Evolutionary conservation across 306 rosid species (phyloP).

Genomic region (Sphenostylis stenocarpa): DNA sequence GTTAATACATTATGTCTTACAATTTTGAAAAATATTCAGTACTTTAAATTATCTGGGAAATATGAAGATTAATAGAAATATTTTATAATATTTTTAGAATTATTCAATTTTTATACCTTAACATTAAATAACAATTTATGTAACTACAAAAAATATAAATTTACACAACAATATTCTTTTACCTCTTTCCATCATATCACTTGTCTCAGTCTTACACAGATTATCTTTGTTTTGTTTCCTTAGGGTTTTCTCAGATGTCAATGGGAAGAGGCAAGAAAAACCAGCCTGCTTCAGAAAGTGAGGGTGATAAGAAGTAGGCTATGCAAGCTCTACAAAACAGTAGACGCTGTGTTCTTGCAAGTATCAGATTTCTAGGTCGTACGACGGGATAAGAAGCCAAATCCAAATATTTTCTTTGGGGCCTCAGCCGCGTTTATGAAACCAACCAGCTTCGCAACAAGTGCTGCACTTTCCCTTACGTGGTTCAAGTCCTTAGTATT

Average conservation of each 20-base stretch:
- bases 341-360: too few relatives aligned
- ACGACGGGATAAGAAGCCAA: constrained; percentile 52
- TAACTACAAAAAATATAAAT: background rate
- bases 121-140: background rate
- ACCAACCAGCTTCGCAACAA: constrained; percentile 75
- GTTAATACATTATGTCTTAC: too few relatives aligned
- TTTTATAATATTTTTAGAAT: background rate
- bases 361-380: constrained; percentile 27
- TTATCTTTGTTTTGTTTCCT: background rate
- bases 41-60: background rate
- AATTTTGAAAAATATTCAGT: too few relatives aligned
- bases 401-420: constrained; percentile 59
- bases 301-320: background rate
- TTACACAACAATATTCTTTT: background rate
- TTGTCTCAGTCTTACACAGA: background rate
- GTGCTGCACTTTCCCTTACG: constrained; percentile 65
- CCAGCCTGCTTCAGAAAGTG: constrained; percentile 25
- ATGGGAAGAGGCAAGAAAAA: background rate
- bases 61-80: background rate
- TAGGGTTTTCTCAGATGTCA: constrained; percentile 10
- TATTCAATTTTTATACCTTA: background rate
- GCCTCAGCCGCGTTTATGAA: constrained; percentile 47
- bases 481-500: constrained; percentile 59
- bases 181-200: background rate
- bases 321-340: too few relatives aligned